Conservation (phyloP, 345 rosid genomes). For the Carallia brachiata region DNA sequence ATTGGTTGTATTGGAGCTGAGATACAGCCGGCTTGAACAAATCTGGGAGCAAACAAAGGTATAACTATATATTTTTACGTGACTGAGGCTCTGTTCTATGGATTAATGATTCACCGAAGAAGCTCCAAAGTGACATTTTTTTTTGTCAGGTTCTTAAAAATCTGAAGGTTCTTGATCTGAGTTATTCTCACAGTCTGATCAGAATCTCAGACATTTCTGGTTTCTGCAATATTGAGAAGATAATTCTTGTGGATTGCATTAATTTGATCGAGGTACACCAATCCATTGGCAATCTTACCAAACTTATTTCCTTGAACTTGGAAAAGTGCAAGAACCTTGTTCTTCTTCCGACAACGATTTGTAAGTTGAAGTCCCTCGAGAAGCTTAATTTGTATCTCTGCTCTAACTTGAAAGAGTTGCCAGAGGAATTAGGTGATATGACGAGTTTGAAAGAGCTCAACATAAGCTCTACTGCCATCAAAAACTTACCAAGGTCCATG, state of each 20-base stretch:
- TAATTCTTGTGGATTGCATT: constrained; percentile 15
- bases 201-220: constrained; percentile 13
- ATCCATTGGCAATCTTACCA: constrained; percentile 12
- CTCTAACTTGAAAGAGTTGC: constrained; percentile 8
- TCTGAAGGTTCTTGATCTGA: constrained; percentile 18
- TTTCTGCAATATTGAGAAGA: constrained; percentile 9
- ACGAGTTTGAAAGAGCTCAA: not conserved
- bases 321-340: constrained; percentile 15
- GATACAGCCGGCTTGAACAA: not conserved
- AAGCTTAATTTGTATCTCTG: constrained; percentile 16
- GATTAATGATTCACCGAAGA: too few relatives aligned
- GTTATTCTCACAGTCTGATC: constrained; percentile 16
- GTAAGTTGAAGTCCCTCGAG: not conserved
- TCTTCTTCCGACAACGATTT: constrained; percentile 5
- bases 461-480: too few relatives aligned
- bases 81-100: too few relatives aligned
- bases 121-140: not conserved
- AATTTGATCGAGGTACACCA: constrained; percentile 12
- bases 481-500: too few relatives aligned
- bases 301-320: constrained; percentile 7
- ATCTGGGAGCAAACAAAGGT: not conserved
- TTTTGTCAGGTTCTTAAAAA: constrained; percentile 13
- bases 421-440: constrained; percentile 2
- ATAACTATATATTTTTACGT: not conserved
- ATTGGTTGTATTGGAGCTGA: not conserved